A percentile compares a stretch with the other conserved stretches of the same genome.
phyloP scores from a whole-genome alignment of 441 rosid species.

The Breynia disticha region DNA sequence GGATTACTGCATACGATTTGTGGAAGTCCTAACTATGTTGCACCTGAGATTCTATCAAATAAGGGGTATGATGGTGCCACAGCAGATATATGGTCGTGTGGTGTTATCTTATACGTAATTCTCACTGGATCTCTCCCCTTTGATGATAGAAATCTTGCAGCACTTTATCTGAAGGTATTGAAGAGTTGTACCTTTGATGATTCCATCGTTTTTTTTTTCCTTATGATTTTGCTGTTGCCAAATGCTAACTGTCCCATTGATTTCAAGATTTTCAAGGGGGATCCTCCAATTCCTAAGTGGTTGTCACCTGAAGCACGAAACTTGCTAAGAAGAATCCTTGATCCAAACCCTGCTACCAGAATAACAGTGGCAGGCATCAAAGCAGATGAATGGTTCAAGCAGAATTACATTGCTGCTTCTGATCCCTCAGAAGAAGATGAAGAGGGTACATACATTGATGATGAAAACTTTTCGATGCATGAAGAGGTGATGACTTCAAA shows the following conservation, averaged over 20 bases:
- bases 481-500: slow-evolving; percentile 31
- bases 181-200: background rate
- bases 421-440: slow-evolving; percentile 70
- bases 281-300: slow-evolving; percentile 75
- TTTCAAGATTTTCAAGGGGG: slow-evolving; percentile 84
- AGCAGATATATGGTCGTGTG: slow-evolving; percentile 93
- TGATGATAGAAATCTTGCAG: slow-evolving; percentile 85
- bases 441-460: slow-evolving; percentile 37
- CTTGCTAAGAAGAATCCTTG: slow-evolving; percentile 70
- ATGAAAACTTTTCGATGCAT: slow-evolving; percentile 40
- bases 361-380: slow-evolving; percentile 60
- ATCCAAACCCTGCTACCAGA: slow-evolving; percentile 71
- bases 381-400: slow-evolving; percentile 73
- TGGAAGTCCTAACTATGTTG: slow-evolving; percentile 93
- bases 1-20: slow-evolving; percentile 92
- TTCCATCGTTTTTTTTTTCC: background rate
- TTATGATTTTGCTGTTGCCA: background rate
- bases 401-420: slow-evolving; percentile 48
- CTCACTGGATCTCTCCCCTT: slow-evolving; percentile 82
- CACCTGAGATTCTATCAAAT: slow-evolving; percentile 80
- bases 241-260: slow-evolving; percentile 3
- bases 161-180: slow-evolving; percentile 79
- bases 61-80: slow-evolving; percentile 91
- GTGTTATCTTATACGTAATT: slow-evolving; percentile 79
- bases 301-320: slow-evolving; percentile 67